Evolutionary conservation across 73 alveolate species (phyloP).

Genomic region (Paramecium biaurelia): DNA sequence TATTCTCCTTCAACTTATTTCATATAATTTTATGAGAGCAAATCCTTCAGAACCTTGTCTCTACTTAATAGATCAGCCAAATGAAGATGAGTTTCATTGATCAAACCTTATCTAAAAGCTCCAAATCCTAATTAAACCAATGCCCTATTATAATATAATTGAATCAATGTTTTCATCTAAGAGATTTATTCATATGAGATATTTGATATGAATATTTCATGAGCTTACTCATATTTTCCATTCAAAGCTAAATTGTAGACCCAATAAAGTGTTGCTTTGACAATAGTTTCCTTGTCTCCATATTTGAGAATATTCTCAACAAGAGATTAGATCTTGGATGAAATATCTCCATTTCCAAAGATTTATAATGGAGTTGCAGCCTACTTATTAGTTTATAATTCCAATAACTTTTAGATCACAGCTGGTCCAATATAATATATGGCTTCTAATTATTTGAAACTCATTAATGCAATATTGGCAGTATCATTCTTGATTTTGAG

Average conservation of each 20-base stretch:
- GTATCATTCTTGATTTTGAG: not conserved
- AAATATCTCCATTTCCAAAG: slow-evolving; percentile 32
- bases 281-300: slow-evolving; percentile 16
- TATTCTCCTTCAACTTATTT: not conserved
- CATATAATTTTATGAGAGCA: not conserved
- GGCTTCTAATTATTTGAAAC: slow-evolving; percentile 31
- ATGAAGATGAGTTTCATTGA: not conserved
- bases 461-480: not conserved
- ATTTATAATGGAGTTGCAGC: slow-evolving; percentile 36
- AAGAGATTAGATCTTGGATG: not conserved
- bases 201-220: not conserved
- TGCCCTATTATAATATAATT: not conserved
- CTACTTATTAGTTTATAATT: not conserved
- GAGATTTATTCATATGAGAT: not conserved
- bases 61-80: not conserved
- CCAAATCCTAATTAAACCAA: not conserved
- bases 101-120: not conserved
- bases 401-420: not conserved
- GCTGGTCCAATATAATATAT: not conserved
- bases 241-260: not conserved
- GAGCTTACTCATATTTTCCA: slow-evolving; percentile 12
- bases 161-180: not conserved
- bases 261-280: not conserved
- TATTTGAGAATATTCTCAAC: not conserved
- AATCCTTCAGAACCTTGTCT: not conserved